phyloP scores from a whole-genome alignment of 352 stramenopile genomes.

The Thraustochytrium striatum region DNA sequence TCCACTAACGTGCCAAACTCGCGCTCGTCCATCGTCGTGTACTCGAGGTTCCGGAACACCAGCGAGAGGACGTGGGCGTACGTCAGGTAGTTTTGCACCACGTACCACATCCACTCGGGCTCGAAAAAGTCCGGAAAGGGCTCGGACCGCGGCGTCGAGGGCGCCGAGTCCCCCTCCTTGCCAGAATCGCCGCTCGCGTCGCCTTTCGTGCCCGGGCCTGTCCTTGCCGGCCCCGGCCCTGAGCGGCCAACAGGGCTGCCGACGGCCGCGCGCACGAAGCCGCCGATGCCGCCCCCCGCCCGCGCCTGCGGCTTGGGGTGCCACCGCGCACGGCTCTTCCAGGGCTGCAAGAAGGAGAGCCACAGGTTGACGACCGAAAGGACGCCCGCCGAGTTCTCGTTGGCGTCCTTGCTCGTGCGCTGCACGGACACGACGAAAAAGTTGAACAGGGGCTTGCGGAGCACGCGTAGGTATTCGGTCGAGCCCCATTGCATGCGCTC shows the following conservation, averaged over 20 bases:
- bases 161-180: not conserved
- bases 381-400: not conserved
- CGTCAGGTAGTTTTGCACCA: constrained; percentile 38
- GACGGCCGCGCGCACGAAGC: not conserved
- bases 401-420: not conserved
- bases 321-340: not conserved
- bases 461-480: constrained; percentile 4
- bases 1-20: not conserved
- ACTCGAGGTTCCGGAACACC: not conserved
- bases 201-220: not conserved
- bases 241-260: not conserved
- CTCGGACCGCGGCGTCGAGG: not conserved
- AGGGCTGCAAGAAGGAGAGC: constrained; percentile 25
- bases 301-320: not conserved
- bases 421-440: constrained; percentile 18
- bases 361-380: constrained; percentile 9
- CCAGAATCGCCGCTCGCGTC: not conserved
- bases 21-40: constrained; percentile 17
- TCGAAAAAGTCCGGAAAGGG: constrained; percentile 12
- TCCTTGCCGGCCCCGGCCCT: not conserved
- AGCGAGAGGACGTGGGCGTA: constrained; percentile 16
- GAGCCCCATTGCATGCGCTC: not conserved
- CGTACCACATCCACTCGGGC: constrained; percentile 43
- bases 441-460: constrained; percentile 13
- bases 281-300: not conserved